These are phyloP conservation scores for Stachybotrys echinatus DNA, from an alignment of 2,329 filamentous ascomycete genomes.

Conservation along the genomic window DNA sequence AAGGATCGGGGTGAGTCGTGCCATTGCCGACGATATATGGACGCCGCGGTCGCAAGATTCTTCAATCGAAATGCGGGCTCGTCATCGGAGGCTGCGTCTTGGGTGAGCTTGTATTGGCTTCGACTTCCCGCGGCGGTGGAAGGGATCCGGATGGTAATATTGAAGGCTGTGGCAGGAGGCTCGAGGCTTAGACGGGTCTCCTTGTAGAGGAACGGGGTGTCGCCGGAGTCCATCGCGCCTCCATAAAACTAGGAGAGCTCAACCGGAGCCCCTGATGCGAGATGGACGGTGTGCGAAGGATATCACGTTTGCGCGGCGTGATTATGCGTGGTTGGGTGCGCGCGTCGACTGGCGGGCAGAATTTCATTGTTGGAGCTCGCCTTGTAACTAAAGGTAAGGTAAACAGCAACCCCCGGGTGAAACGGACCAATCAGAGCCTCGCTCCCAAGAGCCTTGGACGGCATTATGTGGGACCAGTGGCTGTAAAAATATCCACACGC, in stretches of 20 bases:
- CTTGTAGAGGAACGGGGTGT: slow-evolving; percentile 69
- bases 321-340: slow-evolving; percentile 10
- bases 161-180: slow-evolving; percentile 61
- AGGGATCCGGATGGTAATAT: slow-evolving; percentile 66
- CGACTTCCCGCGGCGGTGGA: slow-evolving; percentile 42
- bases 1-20: slow-evolving; percentile 77
- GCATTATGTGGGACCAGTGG: too few species aligned
- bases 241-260: slow-evolving; percentile 40
- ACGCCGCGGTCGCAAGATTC: slow-evolving; percentile 71
- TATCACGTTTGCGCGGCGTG: slow-evolving; percentile 16
- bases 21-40: slow-evolving; percentile 77
- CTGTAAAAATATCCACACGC: too few species aligned
- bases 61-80: slow-evolving; percentile 68
- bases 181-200: slow-evolving; percentile 83
- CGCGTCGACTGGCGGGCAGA: slow-evolving; percentile 14
- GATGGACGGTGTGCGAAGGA: background rate
- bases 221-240: slow-evolving; percentile 61
- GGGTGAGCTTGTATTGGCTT: slow-evolving; percentile 31
- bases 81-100: slow-evolving; percentile 48
- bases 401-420: too few species aligned
- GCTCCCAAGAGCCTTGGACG: too few species aligned
- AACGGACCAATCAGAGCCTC: too few species aligned
- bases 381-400: background rate
- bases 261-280: slow-evolving; percentile 1
- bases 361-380: background rate